phyloP scores from a whole-genome alignment of 2,329 filamentous ascomycete species.

The Colletotrichum acutatum region DNA sequence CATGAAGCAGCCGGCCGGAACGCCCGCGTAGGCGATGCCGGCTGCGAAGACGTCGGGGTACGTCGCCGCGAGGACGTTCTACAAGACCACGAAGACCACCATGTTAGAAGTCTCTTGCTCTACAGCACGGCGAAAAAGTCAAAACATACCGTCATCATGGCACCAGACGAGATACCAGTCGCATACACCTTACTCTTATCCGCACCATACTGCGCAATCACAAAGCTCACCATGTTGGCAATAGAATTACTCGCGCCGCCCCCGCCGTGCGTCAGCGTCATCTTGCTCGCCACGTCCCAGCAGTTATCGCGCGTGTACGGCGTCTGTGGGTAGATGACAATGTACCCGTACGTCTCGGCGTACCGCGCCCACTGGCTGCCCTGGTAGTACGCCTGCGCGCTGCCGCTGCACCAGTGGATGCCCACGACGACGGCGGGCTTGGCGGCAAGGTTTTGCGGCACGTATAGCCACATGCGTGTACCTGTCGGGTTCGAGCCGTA shows the following conservation, averaged over 20 bases:
- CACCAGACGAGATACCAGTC: slow-evolving; percentile 59
- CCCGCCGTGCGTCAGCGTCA: slow-evolving; percentile 60
- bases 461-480: slow-evolving; percentile 43
- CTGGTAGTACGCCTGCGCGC: slow-evolving; percentile 61
- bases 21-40: slow-evolving; percentile 62
- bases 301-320: slow-evolving; percentile 53
- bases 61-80: slow-evolving; percentile 61
- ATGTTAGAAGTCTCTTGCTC: not conserved
- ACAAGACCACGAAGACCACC: not conserved
- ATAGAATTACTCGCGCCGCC: slow-evolving; percentile 63
- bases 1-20: slow-evolving; percentile 66
- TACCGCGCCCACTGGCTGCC: slow-evolving; percentile 60
- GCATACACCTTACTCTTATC: slow-evolving; percentile 60
- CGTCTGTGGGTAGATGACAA: slow-evolving; percentile 60
- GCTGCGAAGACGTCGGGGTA: slow-evolving; percentile 67
- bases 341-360: slow-evolving; percentile 67
- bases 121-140: no score
- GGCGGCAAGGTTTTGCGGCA: slow-evolving; percentile 48
- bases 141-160: slow-evolving; percentile 59
- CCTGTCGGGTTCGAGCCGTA: slow-evolving; percentile 34
- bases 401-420: slow-evolving; percentile 67
- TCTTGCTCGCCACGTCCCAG: slow-evolving; percentile 69
- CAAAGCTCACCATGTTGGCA: slow-evolving; percentile 64
- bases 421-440: slow-evolving; percentile 64
- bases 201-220: slow-evolving; percentile 57